Conservation (phyloP, 495 filamentous ascomycete genomes). For the Emericellopsis terricola region DNA sequence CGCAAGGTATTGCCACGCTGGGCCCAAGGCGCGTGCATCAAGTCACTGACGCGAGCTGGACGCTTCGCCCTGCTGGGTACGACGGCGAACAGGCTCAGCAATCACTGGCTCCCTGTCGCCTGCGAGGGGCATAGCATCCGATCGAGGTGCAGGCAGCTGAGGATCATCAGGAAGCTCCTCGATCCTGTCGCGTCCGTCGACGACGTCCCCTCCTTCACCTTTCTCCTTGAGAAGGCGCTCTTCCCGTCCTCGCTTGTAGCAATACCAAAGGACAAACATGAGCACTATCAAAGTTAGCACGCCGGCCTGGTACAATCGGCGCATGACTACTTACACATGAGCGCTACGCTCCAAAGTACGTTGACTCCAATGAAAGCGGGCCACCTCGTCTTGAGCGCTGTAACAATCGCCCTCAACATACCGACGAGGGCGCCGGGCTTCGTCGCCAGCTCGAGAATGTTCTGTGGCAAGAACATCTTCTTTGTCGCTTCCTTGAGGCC, state of each 20-base stretch:
- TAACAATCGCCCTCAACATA: constrained; percentile 71
- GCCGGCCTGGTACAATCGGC: background rate
- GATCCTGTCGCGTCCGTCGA: constrained; percentile 8
- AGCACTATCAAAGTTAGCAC: constrained; percentile 37
- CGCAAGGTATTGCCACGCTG: no score
- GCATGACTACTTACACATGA: constrained; percentile 45
- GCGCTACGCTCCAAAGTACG: constrained; percentile 65
- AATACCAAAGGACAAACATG: constrained; percentile 90
- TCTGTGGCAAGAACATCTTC: constrained; percentile 19
- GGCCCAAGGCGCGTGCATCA: no score
- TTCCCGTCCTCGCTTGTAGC: constrained; percentile 82
- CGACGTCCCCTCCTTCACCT: constrained; percentile 4
- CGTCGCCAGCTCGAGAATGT: constrained; percentile 60
- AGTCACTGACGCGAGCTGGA: no score
- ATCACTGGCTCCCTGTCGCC: background rate
- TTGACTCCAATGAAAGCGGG: constrained; percentile 74
- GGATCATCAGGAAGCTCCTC: constrained; percentile 18
- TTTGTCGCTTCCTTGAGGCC: constrained; percentile 17
- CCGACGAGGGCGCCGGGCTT: constrained; percentile 69
- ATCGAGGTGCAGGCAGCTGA: constrained; percentile 7
- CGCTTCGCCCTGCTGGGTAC: no score
- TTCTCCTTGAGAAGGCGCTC: constrained; percentile 55
- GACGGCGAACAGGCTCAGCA: no score
- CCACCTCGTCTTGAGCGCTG: constrained; percentile 65
- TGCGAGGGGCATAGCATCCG: background rate